phyloP scores from a whole-genome alignment of 139 green algal genomes.

The Closterium sp. region DNA sequence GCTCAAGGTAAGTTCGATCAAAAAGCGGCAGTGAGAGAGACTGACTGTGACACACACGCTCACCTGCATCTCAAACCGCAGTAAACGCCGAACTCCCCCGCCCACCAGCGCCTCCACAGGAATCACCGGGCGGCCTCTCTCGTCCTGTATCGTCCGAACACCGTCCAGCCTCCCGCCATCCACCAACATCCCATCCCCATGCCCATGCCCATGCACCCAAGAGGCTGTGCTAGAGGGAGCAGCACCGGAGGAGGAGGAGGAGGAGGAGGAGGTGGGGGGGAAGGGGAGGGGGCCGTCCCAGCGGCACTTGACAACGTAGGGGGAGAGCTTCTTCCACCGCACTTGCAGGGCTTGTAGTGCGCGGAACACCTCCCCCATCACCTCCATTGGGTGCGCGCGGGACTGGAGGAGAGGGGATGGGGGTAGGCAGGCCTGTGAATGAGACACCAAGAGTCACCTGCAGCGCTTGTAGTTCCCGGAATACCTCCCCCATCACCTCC shows the following conservation, averaged over 20 bases:
- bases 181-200: not conserved
- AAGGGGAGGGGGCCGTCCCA: constrained; percentile 34
- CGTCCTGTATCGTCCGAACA: not conserved
- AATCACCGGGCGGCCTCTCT: not conserved
- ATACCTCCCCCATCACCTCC: constrained; percentile 80
- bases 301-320: constrained; percentile 93
- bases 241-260: not conserved
- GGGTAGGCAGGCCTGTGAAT: too few relatives aligned
- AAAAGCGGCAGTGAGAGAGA: too few relatives aligned
- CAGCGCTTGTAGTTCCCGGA: constrained; percentile 59
- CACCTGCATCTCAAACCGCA: not conserved
- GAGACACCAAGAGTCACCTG: too few relatives aligned
- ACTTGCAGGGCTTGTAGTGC: constrained; percentile 62
- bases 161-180: too few relatives aligned
- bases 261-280: not conserved
- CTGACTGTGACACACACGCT: not conserved
- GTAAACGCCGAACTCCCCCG: not conserved
- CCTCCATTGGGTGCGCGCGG: constrained; percentile 70
- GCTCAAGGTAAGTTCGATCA: too few relatives aligned
- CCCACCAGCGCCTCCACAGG: not conserved
- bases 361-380: constrained; percentile 80
- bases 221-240: not conserved
- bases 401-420: constrained; percentile 41
- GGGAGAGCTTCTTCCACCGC: constrained; percentile 87
- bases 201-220: not conserved